Evolutionary conservation across 768 basidiomycete genomes (phyloP), one percentile per base, ranked within the genome.

Genomic region (Tephrocybe sp.): DNA sequence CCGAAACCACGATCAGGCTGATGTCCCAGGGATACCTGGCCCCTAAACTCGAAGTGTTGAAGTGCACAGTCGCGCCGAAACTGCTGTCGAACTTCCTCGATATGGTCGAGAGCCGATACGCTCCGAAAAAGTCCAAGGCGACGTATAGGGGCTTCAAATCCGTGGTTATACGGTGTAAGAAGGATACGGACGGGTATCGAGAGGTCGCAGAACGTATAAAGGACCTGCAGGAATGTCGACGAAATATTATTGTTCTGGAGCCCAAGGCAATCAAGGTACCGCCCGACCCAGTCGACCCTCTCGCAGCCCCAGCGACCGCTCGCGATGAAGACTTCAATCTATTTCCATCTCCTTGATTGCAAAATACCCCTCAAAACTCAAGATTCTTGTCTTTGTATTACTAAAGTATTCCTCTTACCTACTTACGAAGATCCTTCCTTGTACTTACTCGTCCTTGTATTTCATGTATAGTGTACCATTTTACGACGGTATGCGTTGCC

Each of bases 41-140:
- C 2, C 30, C 44, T 6, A 21, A 30, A 7, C 44, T 57, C 13
- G 52, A 57, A 19, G 30, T 46, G 6, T 15, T 56, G 8, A 56
- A 31, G 19, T 56, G 55, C 24, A 25, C 34, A 3, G 51, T 56
- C 11, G 47, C 47, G 3, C 38, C 47, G 9, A 22, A 28, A 11
- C 16, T 49, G 34, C 22, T 56, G 21, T 41, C 47, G 8, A 30
- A 28, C 22, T 56, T 56, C 30, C 42, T 56, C 12, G 55, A 56
- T 42, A 56, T 56, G 55, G 37, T 56, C 19, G 55, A 56, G 25
- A 43, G 55, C 16, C 46, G 55, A 3, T 52, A 45, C 34, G 51
- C 52, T 19, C 16, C 47, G 7, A 25, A 26, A 15, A 56, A 38
- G 44, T 40, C 32, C 2, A 32, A 40, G n/a, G 41, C 43, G 22